Base-by-base conservation (phyloP, 1,284 basidiomycete species). In the Somion occarium region DNA sequence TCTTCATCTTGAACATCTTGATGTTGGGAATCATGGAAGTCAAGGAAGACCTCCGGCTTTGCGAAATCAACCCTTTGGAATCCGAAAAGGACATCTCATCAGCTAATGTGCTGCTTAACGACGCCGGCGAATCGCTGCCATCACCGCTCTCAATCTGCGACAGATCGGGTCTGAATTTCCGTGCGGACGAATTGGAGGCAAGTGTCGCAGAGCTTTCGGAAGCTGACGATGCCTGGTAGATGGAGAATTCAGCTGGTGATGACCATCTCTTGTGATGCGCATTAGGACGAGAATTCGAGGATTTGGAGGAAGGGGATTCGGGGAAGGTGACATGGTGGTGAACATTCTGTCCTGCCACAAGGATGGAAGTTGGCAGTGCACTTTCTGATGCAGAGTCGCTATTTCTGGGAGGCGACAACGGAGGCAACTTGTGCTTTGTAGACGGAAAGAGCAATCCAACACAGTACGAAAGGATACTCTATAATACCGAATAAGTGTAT, bases 181-280 rank as follows among this genome's bases (percentile, higher is more conserved):
- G 27, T 20, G 23, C 12, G 9, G 55, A 49, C 13, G 47, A 20
- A 11, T 46, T 39, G 20, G 46, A 50, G 9, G 55, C 50, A 3
- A 58, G 54, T 0, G 57, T 59, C 18, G 53, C 34, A 11, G 59
- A 55, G 25, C 44, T 38, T 24, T 48, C 26, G 51, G 27, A n/a
- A 30, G 24, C 19, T 3, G 25, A 13, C 4, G 23, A 38, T 7
- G 23, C 43, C 19, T 12, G 26, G 24, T 27, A 22, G 22, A 9
- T 19, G 13, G 37, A 19, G 34, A 52, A 20, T 11, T 38, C 38
- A 19, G 46, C 50, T 30, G 53, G 51, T 7, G 46, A 49, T 19
- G 53, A 49, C 53, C 51, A 55, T 44, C 51, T 38, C 34, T 53
- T 52, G 46, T 26, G 39, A 2, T 37, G 15, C 30, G n/a, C 12